Conservation (phyloP, 2,329 filamentous ascomycete genomes). For the Geosmithia putterillii region DNA sequence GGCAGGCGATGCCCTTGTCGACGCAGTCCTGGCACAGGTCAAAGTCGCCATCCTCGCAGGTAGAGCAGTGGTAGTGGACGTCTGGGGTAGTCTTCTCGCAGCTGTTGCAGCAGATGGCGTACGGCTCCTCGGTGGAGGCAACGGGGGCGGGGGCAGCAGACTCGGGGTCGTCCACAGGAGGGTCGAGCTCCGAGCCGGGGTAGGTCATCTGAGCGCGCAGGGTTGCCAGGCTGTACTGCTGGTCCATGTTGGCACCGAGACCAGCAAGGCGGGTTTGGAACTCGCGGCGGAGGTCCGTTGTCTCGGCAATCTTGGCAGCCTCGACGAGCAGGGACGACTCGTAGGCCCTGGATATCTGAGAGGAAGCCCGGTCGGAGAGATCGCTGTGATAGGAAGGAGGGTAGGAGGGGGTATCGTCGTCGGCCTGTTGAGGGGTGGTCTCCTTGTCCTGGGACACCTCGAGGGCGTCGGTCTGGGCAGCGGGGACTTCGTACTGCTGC, state of each 20-base stretch:
- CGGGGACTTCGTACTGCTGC: conserved; percentile 3
- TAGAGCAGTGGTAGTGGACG: conserved; percentile 87
- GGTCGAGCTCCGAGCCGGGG: neutral
- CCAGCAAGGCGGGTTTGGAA: neutral
- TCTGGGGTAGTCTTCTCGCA: conserved; percentile 70
- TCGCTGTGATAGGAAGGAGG: neutral
- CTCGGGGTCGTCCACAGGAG: neutral
- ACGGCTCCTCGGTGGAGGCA: conserved; percentile 18
- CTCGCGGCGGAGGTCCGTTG: conserved; percentile 10
- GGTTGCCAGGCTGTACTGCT: neutral
- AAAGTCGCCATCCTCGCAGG: conserved; percentile 87
- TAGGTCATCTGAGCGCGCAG: neutral
- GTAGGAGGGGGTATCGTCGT: neutral
- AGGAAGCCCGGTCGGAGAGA: conserved; percentile 5
- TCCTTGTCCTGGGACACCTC: conserved; percentile 33
- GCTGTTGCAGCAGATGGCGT: conserved; percentile 88
- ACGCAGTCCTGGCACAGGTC: conserved; percentile 82
- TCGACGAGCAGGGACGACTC: conserved; percentile 13
- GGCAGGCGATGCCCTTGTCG: conserved; percentile 62
- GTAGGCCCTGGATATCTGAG: conserved; percentile 11
- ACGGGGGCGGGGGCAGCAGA: neutral
- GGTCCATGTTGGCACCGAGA: neutral
- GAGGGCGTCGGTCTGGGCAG: conserved; percentile 31
- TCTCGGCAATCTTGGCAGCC: conserved; percentile 12
- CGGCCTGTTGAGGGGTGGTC: neutral